Evolutionary conservation across 2,329 filamentous ascomycete species (phyloP), one percentile per base, ranked within the genome.

Genomic region (Grosmannia clavigera): DNA sequence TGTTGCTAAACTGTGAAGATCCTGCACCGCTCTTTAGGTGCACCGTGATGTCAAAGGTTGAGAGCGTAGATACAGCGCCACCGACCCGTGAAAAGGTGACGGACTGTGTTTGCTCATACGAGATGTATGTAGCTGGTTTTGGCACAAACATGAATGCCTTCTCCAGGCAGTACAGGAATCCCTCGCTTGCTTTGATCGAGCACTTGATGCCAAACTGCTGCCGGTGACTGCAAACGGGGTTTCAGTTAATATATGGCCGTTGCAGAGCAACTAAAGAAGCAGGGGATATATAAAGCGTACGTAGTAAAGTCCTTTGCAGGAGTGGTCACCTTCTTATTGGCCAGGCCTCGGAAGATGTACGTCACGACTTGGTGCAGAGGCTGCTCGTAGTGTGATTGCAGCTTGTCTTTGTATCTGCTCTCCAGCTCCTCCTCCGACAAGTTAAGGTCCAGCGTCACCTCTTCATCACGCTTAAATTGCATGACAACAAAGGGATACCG

Each of bases 141-240:
- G 94, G 94, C 19, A 99, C 94, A 72, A 99, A 99, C 83, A 99
- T 95, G 74, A 99, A 95, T 9, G 92, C 92, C 76, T 96, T 96
- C 74, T 99, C 94, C 66, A 99, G 77, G 72, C 92, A 96, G 81
- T 95, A 99, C 57, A 99, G 78, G 70, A 96, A 92, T 62, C 95
- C 94, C 76, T 99, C 94, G 73, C 95, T 96, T 59, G 95, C 95
- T 76, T 99, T 99, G 83, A 99, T 96, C n/a, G 92, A 95, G 74
- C 94, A 99, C 76, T 99, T 99, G 74, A 99, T 95, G 61, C 94
- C 94, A 66, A 86, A 90, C 73, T 96, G 92, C 68, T 88, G 85
- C 71, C 96, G 91, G 75, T 97, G 94, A 66, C 88, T 83, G 58
- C 7, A 12, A 6, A 3, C 5, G 48, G 3, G 31, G 55, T 56